These are phyloP conservation scores for Haplosporangium sp. DNA, from an alignment of 371 early-diverging fungal genomes.

Conservation along the genomic window DNA sequence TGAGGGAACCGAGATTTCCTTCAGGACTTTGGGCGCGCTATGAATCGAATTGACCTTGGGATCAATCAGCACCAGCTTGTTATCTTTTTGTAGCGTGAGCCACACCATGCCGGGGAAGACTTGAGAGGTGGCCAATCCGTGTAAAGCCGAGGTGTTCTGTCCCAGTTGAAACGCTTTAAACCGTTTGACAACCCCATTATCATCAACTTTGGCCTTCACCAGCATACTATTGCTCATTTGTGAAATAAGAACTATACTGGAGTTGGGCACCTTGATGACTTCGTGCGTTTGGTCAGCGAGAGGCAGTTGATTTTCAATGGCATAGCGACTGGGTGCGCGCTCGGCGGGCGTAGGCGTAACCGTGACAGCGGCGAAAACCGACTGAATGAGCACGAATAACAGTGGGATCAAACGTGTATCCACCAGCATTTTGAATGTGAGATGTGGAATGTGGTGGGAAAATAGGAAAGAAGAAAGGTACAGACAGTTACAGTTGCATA, in stretches of 20 bases:
- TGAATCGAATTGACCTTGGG: slow-evolving; percentile 1
- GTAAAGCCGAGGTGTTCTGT: slow-evolving; percentile 6
- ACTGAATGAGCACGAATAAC: slow-evolving; percentile 5
- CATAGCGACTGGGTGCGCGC: not conserved
- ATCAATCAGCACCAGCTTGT: slow-evolving; percentile 25
- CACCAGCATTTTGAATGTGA: slow-evolving; percentile 2
- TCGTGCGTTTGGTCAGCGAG: slow-evolving; percentile 28
- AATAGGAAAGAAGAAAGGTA: not conserved
- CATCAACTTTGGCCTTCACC: slow-evolving; percentile 23
- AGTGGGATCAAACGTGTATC: not conserved
- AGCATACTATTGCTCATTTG: slow-evolving; percentile 41
- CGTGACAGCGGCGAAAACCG: not conserved
- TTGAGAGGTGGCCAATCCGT: slow-evolving; percentile 23
- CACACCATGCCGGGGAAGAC: slow-evolving; percentile 24
- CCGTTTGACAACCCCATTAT: slow-evolving; percentile 2
- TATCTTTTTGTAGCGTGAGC: slow-evolving; percentile 32
- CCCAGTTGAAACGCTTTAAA: slow-evolving; percentile 19
- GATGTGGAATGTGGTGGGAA: not conserved
- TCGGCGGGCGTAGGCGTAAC: not conserved
- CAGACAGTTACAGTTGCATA: no score
- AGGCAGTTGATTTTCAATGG: slow-evolving; percentile 35
- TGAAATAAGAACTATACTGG: slow-evolving; percentile 25
- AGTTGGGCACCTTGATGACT: slow-evolving; percentile 15
- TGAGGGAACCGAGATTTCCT: slow-evolving; percentile 19
- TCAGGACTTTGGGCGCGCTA: not conserved